These are phyloP conservation scores for Aegilops longissima DNA, from an alignment of 176 grass and related monocot species.

Conservation along the genomic window DNA sequence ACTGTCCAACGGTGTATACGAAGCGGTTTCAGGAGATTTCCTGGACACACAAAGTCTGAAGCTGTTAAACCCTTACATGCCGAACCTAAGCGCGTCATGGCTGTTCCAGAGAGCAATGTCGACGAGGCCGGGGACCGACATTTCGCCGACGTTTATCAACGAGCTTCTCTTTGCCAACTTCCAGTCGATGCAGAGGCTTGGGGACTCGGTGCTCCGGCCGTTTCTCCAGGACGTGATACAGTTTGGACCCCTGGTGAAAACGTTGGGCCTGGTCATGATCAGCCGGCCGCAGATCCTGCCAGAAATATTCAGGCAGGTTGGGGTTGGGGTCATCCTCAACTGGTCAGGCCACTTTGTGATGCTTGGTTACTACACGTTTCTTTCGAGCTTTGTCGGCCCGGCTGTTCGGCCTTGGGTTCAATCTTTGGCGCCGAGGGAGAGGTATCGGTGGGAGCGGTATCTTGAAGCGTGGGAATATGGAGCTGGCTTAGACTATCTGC, in stretches of 20 bases:
- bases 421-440: slow-evolving; percentile 55
- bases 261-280: slow-evolving; percentile 81
- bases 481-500: slow-evolving; percentile 85
- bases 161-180: slow-evolving; percentile 96
- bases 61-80: slow-evolving; percentile 92
- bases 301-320: slow-evolving; percentile 94
- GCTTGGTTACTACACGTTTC: slow-evolving; percentile 89
- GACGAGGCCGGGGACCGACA: slow-evolving; percentile 49
- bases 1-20: slow-evolving; percentile 81
- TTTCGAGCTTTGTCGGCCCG: slow-evolving; percentile 67
- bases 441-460: slow-evolving; percentile 73
- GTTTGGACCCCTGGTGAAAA: slow-evolving; percentile 83
- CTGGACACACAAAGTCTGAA: slow-evolving; percentile 64
- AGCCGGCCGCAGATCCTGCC: slow-evolving; percentile 70
- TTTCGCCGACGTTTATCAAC: slow-evolving; percentile 81
- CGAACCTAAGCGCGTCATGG: slow-evolving; percentile 96
- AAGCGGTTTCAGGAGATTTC: slow-evolving; percentile 78
- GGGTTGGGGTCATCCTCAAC: slow-evolving; percentile 73
- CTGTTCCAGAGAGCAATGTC: slow-evolving; percentile 98
- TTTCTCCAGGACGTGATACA: slow-evolving; percentile 99
- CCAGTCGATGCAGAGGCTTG: slow-evolving; percentile 93
- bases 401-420: slow-evolving; percentile 56
- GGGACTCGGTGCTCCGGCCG: slow-evolving; percentile 69
- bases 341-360: slow-evolving; percentile 91
- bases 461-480: slow-evolving; percentile 98